Base-by-base conservation (phyloP, 2,329 filamentous ascomycete species). In the Pseudocercospora pini-densiflorae region DNA sequence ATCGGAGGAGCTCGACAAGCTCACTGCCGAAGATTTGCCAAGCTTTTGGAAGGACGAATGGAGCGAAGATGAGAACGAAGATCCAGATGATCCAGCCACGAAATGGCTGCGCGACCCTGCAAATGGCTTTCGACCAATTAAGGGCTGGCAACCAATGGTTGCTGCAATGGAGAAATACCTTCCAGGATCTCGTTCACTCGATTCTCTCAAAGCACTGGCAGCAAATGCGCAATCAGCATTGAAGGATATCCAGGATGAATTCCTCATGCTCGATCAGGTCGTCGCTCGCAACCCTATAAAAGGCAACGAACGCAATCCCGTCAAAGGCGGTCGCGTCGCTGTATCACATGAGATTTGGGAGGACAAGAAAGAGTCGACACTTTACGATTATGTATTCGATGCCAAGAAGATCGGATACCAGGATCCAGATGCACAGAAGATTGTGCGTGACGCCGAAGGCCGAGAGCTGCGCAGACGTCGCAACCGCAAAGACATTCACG, bases 351-450 rank as follows among this genome's bases (percentile, higher is more conserved):
- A 79, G n/a, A 74, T 86, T 2, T 88, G 82, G 67, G 86, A 88
- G 72, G 87, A 87, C 70, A 84, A 84, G 76, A 88, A 88, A 70
- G 87, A 89, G 77, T 83, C 87, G 0, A 83, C 84, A 64, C 77
- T 89, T 0, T 89, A 89, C 72, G 85, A 86, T 63, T 89, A 88
- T 74, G 82, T 81, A 36, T 86, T 86, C 73, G 85, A 87, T 67
- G 76, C 84, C 0, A 85, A 85, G 70, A 83, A 82, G 65, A 71
- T 79, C 53, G 83, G 83, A n/a, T 79, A 77, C 61, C 87, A 88
- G 69, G 84, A 89, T 71, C 85, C 87, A 0, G 87, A 87, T 65
- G 75, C 80, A 1, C 87, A 89, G 68, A 77, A 79, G 36, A 79
- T 81, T 57, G 78, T 81, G 2, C 78, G 80, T 61, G 82, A 84